Evolutionary conservation across 2,329 filamentous ascomycete species (phyloP), one percentile per base, ranked within the genome.

Genomic region (Colletotrichum falcatum): DNA sequence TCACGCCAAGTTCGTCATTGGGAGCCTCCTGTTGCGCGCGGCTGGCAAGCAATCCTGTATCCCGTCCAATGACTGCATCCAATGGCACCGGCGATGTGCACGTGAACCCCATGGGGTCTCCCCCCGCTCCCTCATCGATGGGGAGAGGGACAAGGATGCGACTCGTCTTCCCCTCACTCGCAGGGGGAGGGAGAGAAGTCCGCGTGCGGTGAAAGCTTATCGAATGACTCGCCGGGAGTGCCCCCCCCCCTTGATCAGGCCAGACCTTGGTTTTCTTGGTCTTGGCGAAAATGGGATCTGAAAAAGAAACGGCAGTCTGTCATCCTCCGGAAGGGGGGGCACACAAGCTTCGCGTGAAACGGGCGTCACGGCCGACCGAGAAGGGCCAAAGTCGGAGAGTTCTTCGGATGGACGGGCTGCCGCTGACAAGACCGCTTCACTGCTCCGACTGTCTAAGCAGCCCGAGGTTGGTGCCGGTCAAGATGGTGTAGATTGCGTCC

Each of bases 401-500:
- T 37, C 11, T 12, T 46, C 26, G 35, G 44, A n/a, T 48, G 12
- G 20, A 11, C 16, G 35, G 8, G 56, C 48, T 18, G 16, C 14
- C 14, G 16, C 46, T 26, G 8, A 28, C 8, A 42, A 35, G 26
- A 23, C 51, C 48, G 46, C n/a, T 58, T 51, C 58, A 70, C 16
- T 61, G 60, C 33, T 54, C 65, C 5, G 59, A 59, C 14, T 66
- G 58, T 30, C 53, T 66, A 3, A 72, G 55, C 16, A 72, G 62
- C 4, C 66, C 18, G 7, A 70, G 49, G 46, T 81, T 81, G 2
- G 80, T 74, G 0, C 76, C 81, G 3, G 75, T 76, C n/a, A 81
- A 37, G 26, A 83, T 71, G 0, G 74, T 72, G 65, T 81, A 82
- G 16, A 83, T 73, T 0, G 79, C 79, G 58, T 82, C 78, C 76